Evolutionary conservation across 2,329 filamentous ascomycete genomes (phyloP), one percentile per base, ranked within the genome.

Genomic region (Aciculosporium take): DNA sequence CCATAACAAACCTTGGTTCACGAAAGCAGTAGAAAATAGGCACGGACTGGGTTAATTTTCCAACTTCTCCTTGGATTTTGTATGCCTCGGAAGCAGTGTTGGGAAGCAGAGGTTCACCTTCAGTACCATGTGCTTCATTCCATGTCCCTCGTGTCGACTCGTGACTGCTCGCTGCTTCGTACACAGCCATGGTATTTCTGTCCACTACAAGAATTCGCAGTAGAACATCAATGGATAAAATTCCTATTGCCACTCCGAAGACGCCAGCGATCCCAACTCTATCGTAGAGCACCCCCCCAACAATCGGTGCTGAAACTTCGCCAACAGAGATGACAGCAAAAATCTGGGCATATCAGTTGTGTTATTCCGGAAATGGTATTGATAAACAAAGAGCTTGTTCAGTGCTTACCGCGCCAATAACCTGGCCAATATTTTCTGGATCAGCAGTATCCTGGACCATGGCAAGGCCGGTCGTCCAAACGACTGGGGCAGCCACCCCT

Each of bases 11-110:
- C 17, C 40, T 10, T 13, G 15, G n/a, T 10, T 42, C 7, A 8
- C 34, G 34, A 17, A 42, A 38, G 23, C 40, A 42, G 34, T 38
- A 42, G 9, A 42, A 12, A n/a, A 42, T 27, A 2, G 34, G 35
- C 9, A 34, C 20, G 27, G 40, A 18, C 15, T 12, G 34, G 2
- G 13, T 21, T 20, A 6, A 18, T 12, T 29, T 28, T 36, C 3
- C 4, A 17, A n/a, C n/a, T n/a, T n/a, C n/a, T n/a, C n/a, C n/a
- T 12, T 40, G 13, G 7, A 32, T 40, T 32, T 31, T 32, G 1
- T 32, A 40, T 15, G 7, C 37, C 13, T 12, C 25, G 13, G 3
- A 1, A 1, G 9, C 25, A 5, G 25, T 8, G 4, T 28, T 0
- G 9, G 25, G n/a, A 28, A 28, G 25, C 25, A 28, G 13, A 28